Evolutionary conservation across 2,329 filamentous ascomycete genomes (phyloP), one percentile per base, ranked within the genome.

Genomic region (Fusarium sp.): DNA sequence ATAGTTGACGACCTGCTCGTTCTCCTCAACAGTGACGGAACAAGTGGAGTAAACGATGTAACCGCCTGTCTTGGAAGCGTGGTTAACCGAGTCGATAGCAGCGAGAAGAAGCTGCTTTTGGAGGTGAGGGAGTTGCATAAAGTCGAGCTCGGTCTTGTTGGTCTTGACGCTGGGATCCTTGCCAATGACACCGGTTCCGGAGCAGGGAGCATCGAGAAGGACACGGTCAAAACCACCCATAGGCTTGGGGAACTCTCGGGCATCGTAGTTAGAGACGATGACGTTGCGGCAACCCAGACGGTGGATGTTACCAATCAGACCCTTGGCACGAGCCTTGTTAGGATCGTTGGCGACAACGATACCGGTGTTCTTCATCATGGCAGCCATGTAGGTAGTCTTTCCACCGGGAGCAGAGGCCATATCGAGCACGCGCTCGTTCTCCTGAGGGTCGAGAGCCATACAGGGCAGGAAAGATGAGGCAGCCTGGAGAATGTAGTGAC

Each of bases 81-180:
- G 94, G 79, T 98, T 94, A 18, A 97, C 93, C 0, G 93, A 97
- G 83, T 99, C 96, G 69, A 99, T 97, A 50, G 96, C 96, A 10
- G 94, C 89, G 28, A 99, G 88, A 14, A 99, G 84, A 59, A 99
- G 87, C 82, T 98, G 94, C 81, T 98, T 98, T 81, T 99, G 96
- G 63, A 93, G 88, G 81, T 99, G 96, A 0, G 96, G 94, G 55
- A 99, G 88, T 76, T 92, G 89, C 80, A 98, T 88, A 84, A 99
- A 99, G 80, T 99, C 96, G 71, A 91, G 91, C 78, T 97, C 93
- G 13, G 93, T 97, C 86, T 98, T 98, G 85, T 98, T 98, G 25
- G 95, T 98, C 87, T 99, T 99, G 74, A 99, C 94, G 71, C 92
- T 93, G 32, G 95, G 89, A 81, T 99, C 96, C 84, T 99, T 99